Conservation (phyloP, 345 rosid species). For the Nephelium lappaceum region DNA sequence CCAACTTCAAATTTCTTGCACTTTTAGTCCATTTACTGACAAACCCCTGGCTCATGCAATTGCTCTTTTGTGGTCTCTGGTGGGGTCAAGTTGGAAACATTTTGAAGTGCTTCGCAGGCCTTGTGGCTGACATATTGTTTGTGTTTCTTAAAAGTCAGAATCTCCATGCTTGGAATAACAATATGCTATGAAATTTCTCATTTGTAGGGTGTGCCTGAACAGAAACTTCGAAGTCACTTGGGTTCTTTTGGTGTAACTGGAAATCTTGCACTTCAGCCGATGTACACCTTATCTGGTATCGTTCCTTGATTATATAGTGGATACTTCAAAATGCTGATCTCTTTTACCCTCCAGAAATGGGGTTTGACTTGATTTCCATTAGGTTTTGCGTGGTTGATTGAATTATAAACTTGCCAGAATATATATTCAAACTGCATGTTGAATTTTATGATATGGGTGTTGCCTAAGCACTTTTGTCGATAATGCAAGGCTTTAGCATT, state of each 20-base stretch:
- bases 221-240: conserved; percentile 86
- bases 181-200: conserved; percentile 9
- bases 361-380: neutral
- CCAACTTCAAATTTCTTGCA: neutral
- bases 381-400: neutral
- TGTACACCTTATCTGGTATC: conserved; percentile 96
- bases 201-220: conserved; percentile 92
- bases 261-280: conserved; percentile 98
- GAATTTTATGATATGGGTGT: neutral
- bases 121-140: conserved; percentile 2
- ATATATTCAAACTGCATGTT: neutral
- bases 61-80: neutral
- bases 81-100: neutral
- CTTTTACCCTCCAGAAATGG: neutral
- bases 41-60: neutral
- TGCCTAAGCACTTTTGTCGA: neutral
- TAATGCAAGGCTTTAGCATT: neutral
- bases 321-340: neutral
- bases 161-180: neutral
- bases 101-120: neutral
- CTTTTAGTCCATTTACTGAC: neutral
- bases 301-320: neutral
- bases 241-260: conserved; percentile 99
- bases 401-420: conserved; percentile 9
- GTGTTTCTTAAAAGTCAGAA: neutral